Conservation (phyloP, 169 alveolate species). For the Condylostoma magnum region DNA sequence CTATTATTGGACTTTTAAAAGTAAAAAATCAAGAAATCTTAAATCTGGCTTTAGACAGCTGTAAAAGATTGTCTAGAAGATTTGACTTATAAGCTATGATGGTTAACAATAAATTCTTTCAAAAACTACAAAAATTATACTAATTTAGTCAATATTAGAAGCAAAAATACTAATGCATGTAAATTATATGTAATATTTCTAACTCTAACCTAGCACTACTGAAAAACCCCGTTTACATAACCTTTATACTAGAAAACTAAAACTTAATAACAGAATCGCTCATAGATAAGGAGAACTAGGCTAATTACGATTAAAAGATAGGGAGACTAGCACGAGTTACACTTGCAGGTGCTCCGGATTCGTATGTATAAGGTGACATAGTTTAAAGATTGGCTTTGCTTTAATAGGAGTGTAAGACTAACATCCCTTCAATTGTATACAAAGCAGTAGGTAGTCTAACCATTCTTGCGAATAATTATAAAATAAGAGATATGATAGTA, state of each 20-base stretch:
- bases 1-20: neutral
- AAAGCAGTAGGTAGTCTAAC: constrained; percentile 24
- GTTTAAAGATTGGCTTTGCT: neutral
- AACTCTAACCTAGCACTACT: neutral
- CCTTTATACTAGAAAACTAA: constrained; percentile 2
- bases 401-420: neutral
- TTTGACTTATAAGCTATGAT: neutral
- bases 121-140: neutral
- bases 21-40: neutral
- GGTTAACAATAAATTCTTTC: neutral
- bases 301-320: neutral
- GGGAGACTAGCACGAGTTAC: neutral
- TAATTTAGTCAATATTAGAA: too few species aligned
- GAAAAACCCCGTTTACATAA: neutral
- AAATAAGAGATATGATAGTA: neutral
- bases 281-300: neutral
- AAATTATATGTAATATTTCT: neutral
- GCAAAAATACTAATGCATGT: neutral
- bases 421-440: neutral
- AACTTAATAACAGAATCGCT: neutral
- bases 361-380: neutral
- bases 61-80: neutral
- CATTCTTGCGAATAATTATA: neutral
- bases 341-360: constrained; percentile 5
- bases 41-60: neutral